A percentile compares a stretch with the other conserved stretches of the same genome.
Evolutionary conservation across 192 early-diverging fungal species (phyloP).

Genomic region (Gryganskiella cystojenkinii): DNA sequence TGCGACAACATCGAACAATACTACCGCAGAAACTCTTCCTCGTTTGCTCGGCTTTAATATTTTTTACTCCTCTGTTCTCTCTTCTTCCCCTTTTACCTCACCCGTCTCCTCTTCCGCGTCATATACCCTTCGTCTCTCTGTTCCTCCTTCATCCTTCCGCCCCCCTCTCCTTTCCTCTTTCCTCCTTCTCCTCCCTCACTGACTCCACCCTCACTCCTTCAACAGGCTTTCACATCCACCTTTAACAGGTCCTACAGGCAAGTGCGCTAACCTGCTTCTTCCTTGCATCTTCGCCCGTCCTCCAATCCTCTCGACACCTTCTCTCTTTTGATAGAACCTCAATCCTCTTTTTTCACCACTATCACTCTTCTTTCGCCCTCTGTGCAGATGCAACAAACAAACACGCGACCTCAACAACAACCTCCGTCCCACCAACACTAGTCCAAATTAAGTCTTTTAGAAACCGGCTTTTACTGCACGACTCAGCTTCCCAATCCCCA

Average conservation of each 20-base stretch:
- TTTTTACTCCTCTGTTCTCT: too few species aligned
- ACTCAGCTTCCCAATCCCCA: too few species aligned
- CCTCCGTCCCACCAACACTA: conserved; percentile 6
- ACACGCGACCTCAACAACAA: background rate
- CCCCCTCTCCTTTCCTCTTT: background rate
- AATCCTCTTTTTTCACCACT: background rate
- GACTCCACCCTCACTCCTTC: conserved; percentile 9
- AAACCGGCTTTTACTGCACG: too few species aligned
- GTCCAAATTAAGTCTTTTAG: background rate
- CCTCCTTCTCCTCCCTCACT: background rate
- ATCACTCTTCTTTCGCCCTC: too few species aligned
- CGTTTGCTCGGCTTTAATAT: too few species aligned
- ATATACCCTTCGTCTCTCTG: too few species aligned
- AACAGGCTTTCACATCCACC: background rate
- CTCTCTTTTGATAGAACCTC: background rate
- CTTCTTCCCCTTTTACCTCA: background rate
- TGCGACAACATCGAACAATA: too few species aligned
- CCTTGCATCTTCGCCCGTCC: background rate
- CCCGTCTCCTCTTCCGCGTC: background rate
- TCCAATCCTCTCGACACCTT: background rate
- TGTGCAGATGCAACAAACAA: too few species aligned
- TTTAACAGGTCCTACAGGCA: background rate
- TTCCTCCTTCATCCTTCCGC: background rate
- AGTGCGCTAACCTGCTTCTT: background rate
- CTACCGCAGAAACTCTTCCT: too few species aligned